These are phyloP conservation scores for Paraglomus occultum DNA, from an alignment of 192 early-diverging fungal species.

Conservation along the genomic window DNA sequence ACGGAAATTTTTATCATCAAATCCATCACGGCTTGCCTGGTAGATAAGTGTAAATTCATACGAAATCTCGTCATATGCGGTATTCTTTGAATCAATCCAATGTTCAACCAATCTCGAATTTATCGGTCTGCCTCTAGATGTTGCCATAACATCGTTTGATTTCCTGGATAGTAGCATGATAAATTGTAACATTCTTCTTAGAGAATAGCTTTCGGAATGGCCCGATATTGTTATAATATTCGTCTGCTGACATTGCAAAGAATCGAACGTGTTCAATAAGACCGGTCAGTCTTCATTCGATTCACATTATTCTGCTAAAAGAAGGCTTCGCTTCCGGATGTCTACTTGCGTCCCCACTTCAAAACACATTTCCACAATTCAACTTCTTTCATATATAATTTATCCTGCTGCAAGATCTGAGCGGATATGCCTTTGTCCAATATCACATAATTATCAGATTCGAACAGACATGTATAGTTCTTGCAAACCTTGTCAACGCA, in stretches of 20 bases:
- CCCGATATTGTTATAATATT: slow-evolving; percentile 6
- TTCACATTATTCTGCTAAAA: background rate
- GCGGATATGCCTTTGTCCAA: slow-evolving; percentile 3
- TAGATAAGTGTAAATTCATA: slow-evolving; percentile 16
- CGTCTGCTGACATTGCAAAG: slow-evolving; percentile 18
- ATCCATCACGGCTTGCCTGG: slow-evolving; percentile 17
- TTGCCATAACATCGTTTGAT: background rate
- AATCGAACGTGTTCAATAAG: slow-evolving; percentile 6
- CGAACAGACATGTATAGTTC: background rate
- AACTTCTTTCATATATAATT: slow-evolving; percentile 17
- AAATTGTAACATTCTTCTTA: background rate
- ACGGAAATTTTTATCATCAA: background rate
- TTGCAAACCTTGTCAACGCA: background rate
- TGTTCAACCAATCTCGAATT: slow-evolving; percentile 9
- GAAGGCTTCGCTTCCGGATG: background rate
- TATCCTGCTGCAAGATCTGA: slow-evolving; percentile 6
- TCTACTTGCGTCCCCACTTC: slow-evolving; percentile 15
- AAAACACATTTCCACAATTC: slow-evolving; percentile 17
- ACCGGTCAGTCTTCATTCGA: background rate
- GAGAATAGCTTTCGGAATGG: slow-evolving; percentile 10
- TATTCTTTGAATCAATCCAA: slow-evolving; percentile 16
- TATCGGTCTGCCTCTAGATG: background rate
- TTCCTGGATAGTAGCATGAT: slow-evolving; percentile 4
- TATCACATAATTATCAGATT: background rate
- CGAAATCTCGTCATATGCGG: slow-evolving; percentile 9